Evolutionary conservation across 768 basidiomycete genomes (phyloP).

Genomic region (Psilocybe cyanescens): DNA sequence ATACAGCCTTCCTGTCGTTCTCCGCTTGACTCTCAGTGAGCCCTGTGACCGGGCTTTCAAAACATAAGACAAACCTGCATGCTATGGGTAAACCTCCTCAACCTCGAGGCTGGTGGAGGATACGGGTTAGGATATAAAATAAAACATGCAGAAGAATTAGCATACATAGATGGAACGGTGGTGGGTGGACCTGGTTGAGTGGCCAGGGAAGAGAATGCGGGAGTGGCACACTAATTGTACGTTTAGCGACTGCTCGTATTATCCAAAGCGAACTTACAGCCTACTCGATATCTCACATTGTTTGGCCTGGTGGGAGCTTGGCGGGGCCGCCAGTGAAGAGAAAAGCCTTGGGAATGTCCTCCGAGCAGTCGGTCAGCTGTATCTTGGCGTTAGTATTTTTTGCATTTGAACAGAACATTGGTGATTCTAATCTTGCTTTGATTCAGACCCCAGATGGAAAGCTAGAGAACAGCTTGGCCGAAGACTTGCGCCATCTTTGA

Average conservation of each 20-base stretch:
- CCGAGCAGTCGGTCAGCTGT: constrained; percentile 44
- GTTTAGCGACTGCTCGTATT: too few relatives aligned
- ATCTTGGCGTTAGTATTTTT: background rate
- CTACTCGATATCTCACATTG: constrained; percentile 21
- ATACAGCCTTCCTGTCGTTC: too few relatives aligned
- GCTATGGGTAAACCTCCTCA: constrained; percentile 5
- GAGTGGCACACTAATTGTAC: constrained; percentile 13
- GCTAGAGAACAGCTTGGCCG: constrained; percentile 44
- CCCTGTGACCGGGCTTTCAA: too few relatives aligned
- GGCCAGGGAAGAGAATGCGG: constrained; percentile 16
- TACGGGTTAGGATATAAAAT: background rate
- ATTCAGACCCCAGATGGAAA: constrained; percentile 47
- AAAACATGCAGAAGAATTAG: background rate
- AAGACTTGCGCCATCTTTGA: constrained; percentile 35
- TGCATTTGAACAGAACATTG: too few relatives aligned
- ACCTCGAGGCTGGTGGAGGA: too few relatives aligned
- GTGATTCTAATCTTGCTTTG: constrained; percentile 2
- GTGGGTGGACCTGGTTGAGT: constrained; percentile 20
- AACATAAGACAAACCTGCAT: constrained; percentile 25
- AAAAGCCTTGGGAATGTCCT: constrained; percentile 40
- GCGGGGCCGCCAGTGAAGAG: constrained; percentile 14
- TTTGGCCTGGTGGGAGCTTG: constrained; percentile 18
- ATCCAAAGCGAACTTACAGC: constrained; percentile 12
- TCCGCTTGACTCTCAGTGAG: too few relatives aligned
- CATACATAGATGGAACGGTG: constrained; percentile 16